Evolutionary conservation across 164 flowering plant species (phyloP), one percentile per base, ranked within the genome.

Genomic region (Tetrastigma voinierianum): DNA sequence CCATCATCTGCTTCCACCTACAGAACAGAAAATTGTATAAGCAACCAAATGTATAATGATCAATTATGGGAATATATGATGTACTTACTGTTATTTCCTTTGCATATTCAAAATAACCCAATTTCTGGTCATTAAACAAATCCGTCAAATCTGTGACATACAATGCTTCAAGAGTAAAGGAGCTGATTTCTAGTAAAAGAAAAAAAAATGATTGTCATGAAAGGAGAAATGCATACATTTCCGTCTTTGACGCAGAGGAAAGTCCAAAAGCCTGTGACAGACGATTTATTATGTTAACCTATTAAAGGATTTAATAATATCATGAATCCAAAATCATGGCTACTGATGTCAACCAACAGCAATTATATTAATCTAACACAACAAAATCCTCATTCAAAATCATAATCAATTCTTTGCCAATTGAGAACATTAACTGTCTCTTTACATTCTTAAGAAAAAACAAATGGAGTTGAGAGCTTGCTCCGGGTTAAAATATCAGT

Each of bases 1-100:
- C 91, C 82, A 75, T 87, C 96, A 56, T 84, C 97, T 59, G n/a
- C n/a, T n/a, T n/a, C n/a, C n/a, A 93, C 80, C 98, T 93, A 79
- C 48, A 77, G 75, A 64, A 6, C 25, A 40, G 48, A 12, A 46
- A 15, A 45, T 23, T 17, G 10, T 2, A 32, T 45, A 45, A 55
- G 58, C 11, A 14, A 24, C 23, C 14, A n/a, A 51, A 21, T 52
- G 19, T n/a, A 8, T n/a, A 60, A 46, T 48, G 10, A 46, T 56
- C 2, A 59, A 45, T 17, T 4, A 51, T 19, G 12, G 44, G 20
- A 43, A 57, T 15, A 47, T 51, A 5, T 3, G 61, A 40, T 67
- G 14, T 20, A 77, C 84, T 85, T 74, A 93, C 98, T 44, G 86
- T 86, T 72, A 85, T 84, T 78, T 90, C 87, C 81, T 78, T 85